A percentile compares a stretch with the other conserved stretches of the same genome.
Conservation (phyloP, 1,284 basidiomycete genomes). For the Psilocybe mexicana region DNA sequence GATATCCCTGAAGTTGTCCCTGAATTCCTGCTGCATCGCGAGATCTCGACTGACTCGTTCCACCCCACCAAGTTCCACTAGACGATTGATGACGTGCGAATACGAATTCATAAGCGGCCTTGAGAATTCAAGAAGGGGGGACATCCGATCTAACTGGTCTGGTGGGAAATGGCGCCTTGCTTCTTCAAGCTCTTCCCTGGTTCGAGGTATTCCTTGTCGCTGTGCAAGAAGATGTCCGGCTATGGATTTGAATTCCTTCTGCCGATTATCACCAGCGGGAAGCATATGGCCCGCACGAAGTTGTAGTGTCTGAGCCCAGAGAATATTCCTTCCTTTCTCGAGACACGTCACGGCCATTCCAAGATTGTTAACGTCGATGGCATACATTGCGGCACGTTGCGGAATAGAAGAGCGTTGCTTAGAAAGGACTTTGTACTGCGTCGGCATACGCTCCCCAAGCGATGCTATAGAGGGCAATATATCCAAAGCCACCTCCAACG, state of each 20-base stretch:
- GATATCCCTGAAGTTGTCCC: not conserved
- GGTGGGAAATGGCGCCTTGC: not conserved
- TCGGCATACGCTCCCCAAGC: not conserved
- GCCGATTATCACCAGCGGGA: not conserved
- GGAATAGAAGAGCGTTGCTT: not conserved
- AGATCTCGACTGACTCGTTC: not conserved
- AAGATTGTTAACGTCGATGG: not conserved
- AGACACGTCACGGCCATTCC: not conserved
- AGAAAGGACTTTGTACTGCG: not conserved
- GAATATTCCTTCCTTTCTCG: conserved; percentile 2
- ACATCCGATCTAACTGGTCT: not conserved
- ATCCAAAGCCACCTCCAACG: not conserved
- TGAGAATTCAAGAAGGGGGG: not conserved
- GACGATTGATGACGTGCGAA: not conserved
- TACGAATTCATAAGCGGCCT: not conserved
- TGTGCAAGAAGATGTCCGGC: not conserved
- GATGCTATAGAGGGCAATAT: conserved; percentile 1
- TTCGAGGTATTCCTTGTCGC: not conserved
- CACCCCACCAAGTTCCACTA: not conserved
- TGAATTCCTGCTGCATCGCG: not conserved
- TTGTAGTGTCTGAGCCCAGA: conserved; percentile 4
- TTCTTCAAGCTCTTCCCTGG: not conserved
- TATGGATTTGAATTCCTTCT: not conserved
- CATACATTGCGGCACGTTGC: not conserved
- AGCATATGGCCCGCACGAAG: conserved; percentile 1